Percentiles rank a stretch among this genome's conserved stretches.
Evolutionary conservation across 2,329 filamentous ascomycete species (phyloP).

Genomic region (Metarhizium robertsii): DNA sequence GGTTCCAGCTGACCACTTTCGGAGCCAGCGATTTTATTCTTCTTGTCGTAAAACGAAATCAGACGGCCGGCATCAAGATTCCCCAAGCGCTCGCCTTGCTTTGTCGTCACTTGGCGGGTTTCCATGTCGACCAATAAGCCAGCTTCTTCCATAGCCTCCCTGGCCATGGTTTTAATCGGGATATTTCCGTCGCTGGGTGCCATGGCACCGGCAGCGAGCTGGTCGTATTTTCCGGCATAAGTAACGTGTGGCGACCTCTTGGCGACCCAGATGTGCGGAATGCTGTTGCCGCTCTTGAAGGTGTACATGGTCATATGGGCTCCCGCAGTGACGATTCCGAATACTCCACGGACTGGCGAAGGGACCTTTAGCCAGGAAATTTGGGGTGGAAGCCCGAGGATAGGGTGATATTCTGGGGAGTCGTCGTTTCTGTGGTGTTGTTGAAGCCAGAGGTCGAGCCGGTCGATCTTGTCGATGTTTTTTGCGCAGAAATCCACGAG

Average conservation of each 20-base stretch:
- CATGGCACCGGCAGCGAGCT: constrained; percentile 27
- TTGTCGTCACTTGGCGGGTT: constrained; percentile 11
- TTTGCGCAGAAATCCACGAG: constrained; percentile 15
- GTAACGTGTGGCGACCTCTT: constrained; percentile 19
- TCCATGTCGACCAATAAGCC: constrained; percentile 16
- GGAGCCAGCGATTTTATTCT: constrained; percentile 18
- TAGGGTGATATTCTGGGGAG: constrained; percentile 16
- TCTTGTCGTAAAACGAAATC: constrained; percentile 27
- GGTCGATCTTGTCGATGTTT: constrained; percentile 17
- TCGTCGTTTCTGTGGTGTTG: constrained; percentile 3
- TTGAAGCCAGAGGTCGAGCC: constrained; percentile 18
- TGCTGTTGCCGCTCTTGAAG: constrained; percentile 10
- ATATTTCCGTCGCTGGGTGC: constrained; percentile 18
- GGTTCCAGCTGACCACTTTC: constrained; percentile 26
- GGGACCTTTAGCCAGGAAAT: constrained; percentile 19
- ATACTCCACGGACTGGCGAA: constrained; percentile 22
- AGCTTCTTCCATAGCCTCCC: constrained; percentile 26
- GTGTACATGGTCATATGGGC: constrained; percentile 28
- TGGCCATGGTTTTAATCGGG: constrained; percentile 18
- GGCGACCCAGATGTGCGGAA: constrained; percentile 24
- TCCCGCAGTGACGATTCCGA: constrained; percentile 26
- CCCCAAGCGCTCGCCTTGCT: constrained; percentile 12
- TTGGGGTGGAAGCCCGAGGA: constrained; percentile 15
- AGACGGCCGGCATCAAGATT: constrained; percentile 12
- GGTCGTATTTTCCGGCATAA: constrained; percentile 26